Base-by-base conservation (phyloP, 2,329 filamentous ascomycete genomes). In the Lachnellula arida region DNA sequence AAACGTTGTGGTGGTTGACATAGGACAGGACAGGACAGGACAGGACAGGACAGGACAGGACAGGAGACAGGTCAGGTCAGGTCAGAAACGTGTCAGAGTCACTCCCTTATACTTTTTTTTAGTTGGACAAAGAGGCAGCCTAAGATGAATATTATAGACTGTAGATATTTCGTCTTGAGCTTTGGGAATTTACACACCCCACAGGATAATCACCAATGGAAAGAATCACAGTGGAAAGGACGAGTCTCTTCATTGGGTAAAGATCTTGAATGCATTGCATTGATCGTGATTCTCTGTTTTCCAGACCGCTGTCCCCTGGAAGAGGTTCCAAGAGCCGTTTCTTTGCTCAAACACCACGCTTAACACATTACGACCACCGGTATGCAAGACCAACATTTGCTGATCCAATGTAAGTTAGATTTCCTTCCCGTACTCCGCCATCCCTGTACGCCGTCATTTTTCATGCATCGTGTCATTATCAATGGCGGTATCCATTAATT, bases 361-460 rank as follows among this genome's bases (percentile, higher is more conserved):
- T 40, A 59, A 63, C 53, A 65, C 58, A 65, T 61, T 63, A 66
- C 58, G 53, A 58, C 56, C 60, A 42, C 57, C 62, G 51, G 49
- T 55, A 59, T 58, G 42, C 55, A 55, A 34, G 47, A 46, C 52
- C 54, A 58, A 59, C 46, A 51, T 47, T n/a, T 39, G 42, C 12
- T 59, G 57, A 56, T 59, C 53, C 59, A 59, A 52, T 34, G 47
- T 61, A 63, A 60, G 46, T 32, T 32, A 28, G 23, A 9, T 23
- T 22, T 32, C 22, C 56, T 59, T 64, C 51, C 62, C 49, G 50
- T 57, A 51, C 56, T 62, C 54, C 61, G 50, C 47, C 34, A 57
- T 53, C 43, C 62, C 60, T 59, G 47, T 60, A 66, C 67, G 66
- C 65, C 65, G 59, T 67, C 65, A 61, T 69, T 56, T 59, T 58